Percentiles rank a stretch among this genome's conserved stretches.
Conservation (phyloP, 805 yeast genomes). For the Ogataea paraovalis region DNA sequence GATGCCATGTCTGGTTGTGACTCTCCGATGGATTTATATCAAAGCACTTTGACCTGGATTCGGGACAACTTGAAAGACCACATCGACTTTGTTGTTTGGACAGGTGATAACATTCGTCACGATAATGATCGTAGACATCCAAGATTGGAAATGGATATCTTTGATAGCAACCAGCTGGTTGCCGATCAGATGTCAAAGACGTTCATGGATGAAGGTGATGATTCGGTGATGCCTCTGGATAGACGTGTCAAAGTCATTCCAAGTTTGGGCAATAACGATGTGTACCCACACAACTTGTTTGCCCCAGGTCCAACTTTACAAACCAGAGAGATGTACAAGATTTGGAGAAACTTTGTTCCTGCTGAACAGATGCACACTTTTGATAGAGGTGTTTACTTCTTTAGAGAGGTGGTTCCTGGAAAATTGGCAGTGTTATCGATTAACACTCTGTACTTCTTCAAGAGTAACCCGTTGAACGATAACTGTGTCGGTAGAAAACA, state of each 20-base stretch:
- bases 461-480: constrained; percentile 77
- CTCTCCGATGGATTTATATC: constrained; percentile 58
- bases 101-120: constrained; percentile 85
- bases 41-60: constrained; percentile 66
- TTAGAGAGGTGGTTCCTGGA: constrained; percentile 75
- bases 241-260: constrained; percentile 52
- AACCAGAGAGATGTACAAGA: constrained; percentile 68
- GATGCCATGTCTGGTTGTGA: constrained; percentile 78
- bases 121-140: constrained; percentile 75
- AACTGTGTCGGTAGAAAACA: constrained; percentile 67
- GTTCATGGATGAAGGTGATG: constrained; percentile 47
- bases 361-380: constrained; percentile 73
- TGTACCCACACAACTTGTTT: constrained; percentile 82
- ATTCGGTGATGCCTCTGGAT: constrained; percentile 21
- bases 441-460: constrained; percentile 72
- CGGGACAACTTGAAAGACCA: constrained; percentile 61
- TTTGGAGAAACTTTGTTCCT: constrained; percentile 75
- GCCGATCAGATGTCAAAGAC: constrained; percentile 47
- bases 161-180: constrained; percentile 61
- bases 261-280: constrained; percentile 81
- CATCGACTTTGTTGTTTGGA: constrained; percentile 85
- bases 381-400: constrained; percentile 69
- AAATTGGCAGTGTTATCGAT: constrained; percentile 75
- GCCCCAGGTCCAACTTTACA: constrained; percentile 87
- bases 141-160: constrained; percentile 67